Conservation (phyloP, 2,329 filamentous ascomycete species). For the Monilinia polystroma region DNA sequence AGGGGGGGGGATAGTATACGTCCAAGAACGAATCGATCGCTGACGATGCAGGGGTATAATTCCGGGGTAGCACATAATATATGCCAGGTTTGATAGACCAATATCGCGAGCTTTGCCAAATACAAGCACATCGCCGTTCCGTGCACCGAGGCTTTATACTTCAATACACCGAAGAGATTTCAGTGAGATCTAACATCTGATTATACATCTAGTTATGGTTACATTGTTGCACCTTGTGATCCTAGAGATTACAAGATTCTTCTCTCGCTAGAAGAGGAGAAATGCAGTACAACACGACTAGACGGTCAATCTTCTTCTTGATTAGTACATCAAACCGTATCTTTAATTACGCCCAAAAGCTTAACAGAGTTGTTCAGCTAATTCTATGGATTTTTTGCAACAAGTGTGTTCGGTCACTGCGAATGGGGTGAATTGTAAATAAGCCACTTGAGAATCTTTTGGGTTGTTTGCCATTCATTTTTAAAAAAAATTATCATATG, state of each 20-base stretch:
- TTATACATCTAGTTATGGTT: not conserved
- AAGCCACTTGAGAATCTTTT: not conserved
- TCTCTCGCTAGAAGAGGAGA: not conserved
- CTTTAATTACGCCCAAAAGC: slow-evolving; percentile 16
- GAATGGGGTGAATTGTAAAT: not conserved
- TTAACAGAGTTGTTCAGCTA: not conserved
- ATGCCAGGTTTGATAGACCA: not conserved
- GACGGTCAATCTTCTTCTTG: not conserved
- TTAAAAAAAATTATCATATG: not conserved
- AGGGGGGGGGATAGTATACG: not conserved
- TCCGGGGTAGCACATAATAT: slow-evolving; percentile 2
- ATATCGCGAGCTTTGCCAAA: not conserved
- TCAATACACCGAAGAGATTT: slow-evolving; percentile 6
- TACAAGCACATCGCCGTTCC: slow-evolving; percentile 11
- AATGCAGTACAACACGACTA: not conserved
- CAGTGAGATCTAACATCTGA: slow-evolving; percentile 1
- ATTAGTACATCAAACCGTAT: not conserved
- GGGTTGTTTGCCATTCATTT: slow-evolving; percentile 10
- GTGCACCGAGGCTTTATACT: slow-evolving; percentile 9
- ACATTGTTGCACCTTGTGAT: slow-evolving; percentile 2
- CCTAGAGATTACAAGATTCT: not conserved
- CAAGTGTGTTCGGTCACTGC: not conserved
- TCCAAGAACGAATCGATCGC: not conserved
- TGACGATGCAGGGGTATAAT: not conserved
- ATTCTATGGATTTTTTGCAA: not conserved